Evolutionary conservation across 768 basidiomycete species (phyloP), one percentile per base, ranked within the genome.

Genomic region (Podaxis pistillaris): DNA sequence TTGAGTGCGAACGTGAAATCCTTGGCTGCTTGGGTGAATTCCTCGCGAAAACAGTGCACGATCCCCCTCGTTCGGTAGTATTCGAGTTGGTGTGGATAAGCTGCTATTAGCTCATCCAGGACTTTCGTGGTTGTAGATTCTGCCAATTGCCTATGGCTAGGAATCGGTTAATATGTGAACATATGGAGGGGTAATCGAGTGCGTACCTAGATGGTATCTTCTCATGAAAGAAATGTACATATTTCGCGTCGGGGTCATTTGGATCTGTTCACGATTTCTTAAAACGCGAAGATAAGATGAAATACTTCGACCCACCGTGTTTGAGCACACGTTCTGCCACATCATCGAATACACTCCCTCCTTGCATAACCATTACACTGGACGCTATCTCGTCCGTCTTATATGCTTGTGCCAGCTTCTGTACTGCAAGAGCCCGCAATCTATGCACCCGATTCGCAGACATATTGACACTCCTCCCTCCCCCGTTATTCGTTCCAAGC

Each of bases 341-440:
- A 68, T 96, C 94, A 67, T 96, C 94, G 69, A 96, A 91, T 2
- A 94, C 90, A 65, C 88, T 93, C 4, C 94, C 93, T 40, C 93
- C 93, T 71, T 96, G 94, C 94, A 96, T 96, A 36, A 96, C 87
- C 88, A 95, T 92, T 28, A 96, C 94, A 69, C 91, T 93, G 0
- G 91, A 91, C 1, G 94, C 94, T 68, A 96, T 92, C 72, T 96
- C 94, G 70, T 96, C 94, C 11, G 86, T 82, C 71, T 87, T 86
- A 69, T 96, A 96, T 4, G 94, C 94, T 24, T 87, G 84, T 0
- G 93, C 91, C 44, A 95, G 78, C 71, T 93, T 93, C 74, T 93
- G 90, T 19, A 96, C 91, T 0, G 94, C 93, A 30, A 94, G 81
- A 0, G 85, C 88, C 37, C 94, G 78, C 49, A 96, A 74, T 56